Evolutionary conservation across 768 basidiomycete species (phyloP).

Genomic region (Suillus ampliporus): DNA sequence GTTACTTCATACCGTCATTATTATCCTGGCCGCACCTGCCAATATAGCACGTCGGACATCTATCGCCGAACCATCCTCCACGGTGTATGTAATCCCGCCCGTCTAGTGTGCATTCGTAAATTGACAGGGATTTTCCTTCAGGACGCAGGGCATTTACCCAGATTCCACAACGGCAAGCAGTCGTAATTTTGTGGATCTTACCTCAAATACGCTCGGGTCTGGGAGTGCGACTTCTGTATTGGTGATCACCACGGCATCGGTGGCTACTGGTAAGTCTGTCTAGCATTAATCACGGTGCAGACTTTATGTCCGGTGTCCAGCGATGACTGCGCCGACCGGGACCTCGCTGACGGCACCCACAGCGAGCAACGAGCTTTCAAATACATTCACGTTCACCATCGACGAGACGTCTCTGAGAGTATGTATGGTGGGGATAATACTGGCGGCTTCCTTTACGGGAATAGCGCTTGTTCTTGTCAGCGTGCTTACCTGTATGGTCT

Average conservation of each 20-base stretch:
- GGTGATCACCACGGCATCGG: not conserved
- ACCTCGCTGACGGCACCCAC: not conserved
- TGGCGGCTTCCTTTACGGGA: not conserved
- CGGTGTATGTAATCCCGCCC: not conserved
- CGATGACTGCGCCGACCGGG: not conserved
- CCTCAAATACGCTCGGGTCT: not conserved
- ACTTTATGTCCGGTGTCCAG: not conserved
- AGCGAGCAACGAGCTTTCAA: not conserved
- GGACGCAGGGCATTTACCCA: not conserved
- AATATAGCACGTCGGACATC: not conserved
- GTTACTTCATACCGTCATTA: not conserved
- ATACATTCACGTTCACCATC: too few relatives aligned
- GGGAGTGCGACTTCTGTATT: not conserved
- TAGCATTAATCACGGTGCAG: not conserved
- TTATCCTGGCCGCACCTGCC: not conserved
- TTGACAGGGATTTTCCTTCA: not conserved
- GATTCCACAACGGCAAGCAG: not conserved
- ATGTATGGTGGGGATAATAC: not conserved
- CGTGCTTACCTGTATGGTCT: not conserved
- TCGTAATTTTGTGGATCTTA: not conserved
- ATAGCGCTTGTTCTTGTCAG: not conserved
- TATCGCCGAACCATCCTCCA: not conserved
- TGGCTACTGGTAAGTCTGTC: not conserved
- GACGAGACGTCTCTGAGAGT: not conserved
- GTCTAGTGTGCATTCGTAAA: not conserved